Base-by-base conservation (phyloP, 345 rosid species). In the Sapria himalayana region DNA sequence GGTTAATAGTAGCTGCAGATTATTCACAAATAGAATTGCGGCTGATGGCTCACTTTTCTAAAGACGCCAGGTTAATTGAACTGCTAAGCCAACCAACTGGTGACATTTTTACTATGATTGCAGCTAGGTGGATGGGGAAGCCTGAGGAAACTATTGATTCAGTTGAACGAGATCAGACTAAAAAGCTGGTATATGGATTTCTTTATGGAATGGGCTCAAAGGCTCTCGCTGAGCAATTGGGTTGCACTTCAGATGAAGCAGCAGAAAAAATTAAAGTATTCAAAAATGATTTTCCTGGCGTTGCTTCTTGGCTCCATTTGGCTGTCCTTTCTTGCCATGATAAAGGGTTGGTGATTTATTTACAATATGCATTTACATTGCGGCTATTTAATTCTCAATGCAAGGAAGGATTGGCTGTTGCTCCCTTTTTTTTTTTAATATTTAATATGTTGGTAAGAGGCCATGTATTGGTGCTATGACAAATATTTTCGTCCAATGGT, bases 171-270 rank as follows among this genome's bases (percentile, higher is more conserved):
- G 91, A 86, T 43, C 93, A 76, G 62, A 76, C 80, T 9, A 86
- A 86, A 64, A 72, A 94, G 50, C 58, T 86, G 84, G 69, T 86
- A 37, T 86, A 86, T 44, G 98, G 94, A 33, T 78, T 86, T 65
- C 85, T 86, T 19, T 86, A 86, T 62, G 98, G 98, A 57, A 86
- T 86, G 98, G 98, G 98, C 50, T 78, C 98, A 43, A 78, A 67
- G 21, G 58, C 63, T 51, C 92, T 86, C 51, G 71, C 93, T 19
- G 81, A 79, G 54, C 94, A 86, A 63, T 70, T 86, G 55, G 71
- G 67, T 41, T 86, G 94, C 65, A 72, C 67, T 54, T 45, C 76
- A 15, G 81, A 76, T 46, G 94, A 69, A 69, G 98, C 98, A 49
- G 63, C 67, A 44, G 81, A 66, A 45, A 86, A 76, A 69, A 86